A percentile compares a stretch with the other conserved stretches of the same genome.
Evolutionary conservation across 2,329 filamentous ascomycete genomes (phyloP).

Genomic region (Didymosphaeria variabile): DNA sequence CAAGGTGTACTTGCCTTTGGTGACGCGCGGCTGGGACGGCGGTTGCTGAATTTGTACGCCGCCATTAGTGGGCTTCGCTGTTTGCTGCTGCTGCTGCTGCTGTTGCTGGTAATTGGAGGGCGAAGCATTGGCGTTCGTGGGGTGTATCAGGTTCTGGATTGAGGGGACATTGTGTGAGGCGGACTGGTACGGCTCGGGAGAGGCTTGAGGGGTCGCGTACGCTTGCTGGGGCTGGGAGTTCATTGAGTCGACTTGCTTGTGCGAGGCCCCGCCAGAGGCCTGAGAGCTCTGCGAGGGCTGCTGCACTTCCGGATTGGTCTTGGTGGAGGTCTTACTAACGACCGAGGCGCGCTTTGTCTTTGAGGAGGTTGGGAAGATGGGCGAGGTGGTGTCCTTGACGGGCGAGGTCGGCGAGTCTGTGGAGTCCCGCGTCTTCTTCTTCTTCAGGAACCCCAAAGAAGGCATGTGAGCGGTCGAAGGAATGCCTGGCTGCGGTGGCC

Average conservation of each 20-base stretch:
- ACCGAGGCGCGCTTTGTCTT: constrained; percentile 31
- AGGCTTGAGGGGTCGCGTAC: constrained; percentile 41
- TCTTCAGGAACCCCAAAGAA: constrained; percentile 95
- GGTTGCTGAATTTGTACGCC: constrained; percentile 47
- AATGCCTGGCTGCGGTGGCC: constrained; percentile 28
- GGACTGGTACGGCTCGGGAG: constrained; percentile 41
- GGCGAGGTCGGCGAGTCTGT: constrained; percentile 72
- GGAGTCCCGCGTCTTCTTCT: constrained; percentile 96
- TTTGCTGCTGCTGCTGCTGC: constrained; percentile 26
- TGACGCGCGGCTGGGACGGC: constrained; percentile 66
- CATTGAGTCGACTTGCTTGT: constrained; percentile 53
- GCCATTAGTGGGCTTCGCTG: constrained; percentile 44
- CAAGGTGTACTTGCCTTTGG: constrained; percentile 97
- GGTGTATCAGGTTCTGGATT: constrained; percentile 85
- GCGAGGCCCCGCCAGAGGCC: constrained; percentile 26
- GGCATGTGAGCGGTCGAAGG: constrained; percentile 71
- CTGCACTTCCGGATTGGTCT: constrained; percentile 26
- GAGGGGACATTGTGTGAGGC: constrained; percentile 76
- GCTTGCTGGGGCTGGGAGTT: constrained; percentile 49
- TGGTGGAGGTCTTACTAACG: constrained; percentile 40
- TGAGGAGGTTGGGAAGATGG: constrained; percentile 45
- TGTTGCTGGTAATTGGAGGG: constrained; percentile 39
- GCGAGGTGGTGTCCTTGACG: constrained; percentile 64
- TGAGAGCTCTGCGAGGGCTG: constrained; percentile 23
- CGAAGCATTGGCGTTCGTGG: constrained; percentile 50